A percentile compares a stretch with the other conserved stretches of the same genome.
These are phyloP conservation scores for Xylariaceae sp. DNA, from an alignment of 2,329 filamentous ascomycete species.

Conservation along the genomic window DNA sequence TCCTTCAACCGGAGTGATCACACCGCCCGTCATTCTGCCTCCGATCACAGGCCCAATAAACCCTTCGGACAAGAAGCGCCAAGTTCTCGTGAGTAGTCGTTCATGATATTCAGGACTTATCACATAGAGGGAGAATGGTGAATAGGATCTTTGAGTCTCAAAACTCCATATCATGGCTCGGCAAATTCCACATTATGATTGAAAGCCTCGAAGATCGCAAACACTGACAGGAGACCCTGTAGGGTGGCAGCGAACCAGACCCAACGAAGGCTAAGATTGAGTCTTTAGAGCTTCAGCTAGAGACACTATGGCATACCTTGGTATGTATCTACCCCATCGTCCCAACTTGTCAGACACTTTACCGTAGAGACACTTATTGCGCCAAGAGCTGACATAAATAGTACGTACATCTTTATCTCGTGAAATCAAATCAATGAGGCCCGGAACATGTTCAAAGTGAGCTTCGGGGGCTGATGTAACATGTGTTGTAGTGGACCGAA, in stretches of 20 bases:
- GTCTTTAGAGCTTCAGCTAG: conserved; percentile 29
- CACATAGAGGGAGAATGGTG: no score
- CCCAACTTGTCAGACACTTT: no score
- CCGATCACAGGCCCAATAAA: conserved; percentile 1
- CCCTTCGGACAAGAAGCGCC: conserved; percentile 6
- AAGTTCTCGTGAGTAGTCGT: conserved; percentile 2
- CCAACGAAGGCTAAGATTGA: conserved; percentile 26
- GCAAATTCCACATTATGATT: no score
- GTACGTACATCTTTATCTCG: no score
- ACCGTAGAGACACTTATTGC: no score
- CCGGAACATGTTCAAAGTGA: no score
- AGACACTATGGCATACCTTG: conserved; percentile 23
- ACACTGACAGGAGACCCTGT: background rate
- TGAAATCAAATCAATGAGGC: no score
- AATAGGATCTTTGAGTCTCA: no score
- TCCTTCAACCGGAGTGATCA: background rate
- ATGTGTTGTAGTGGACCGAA: background rate
- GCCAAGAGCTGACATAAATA: no score
- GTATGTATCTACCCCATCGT: background rate
- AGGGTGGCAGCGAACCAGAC: conserved; percentile 18
- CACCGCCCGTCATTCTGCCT: background rate
- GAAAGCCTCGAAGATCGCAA: background rate
- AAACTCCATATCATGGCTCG: no score
- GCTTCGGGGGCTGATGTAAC: no score
- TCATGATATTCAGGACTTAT: no score